Evolutionary conservation across 768 basidiomycete genomes (phyloP).

Genomic region (Macrolepiota albuminosa): DNA sequence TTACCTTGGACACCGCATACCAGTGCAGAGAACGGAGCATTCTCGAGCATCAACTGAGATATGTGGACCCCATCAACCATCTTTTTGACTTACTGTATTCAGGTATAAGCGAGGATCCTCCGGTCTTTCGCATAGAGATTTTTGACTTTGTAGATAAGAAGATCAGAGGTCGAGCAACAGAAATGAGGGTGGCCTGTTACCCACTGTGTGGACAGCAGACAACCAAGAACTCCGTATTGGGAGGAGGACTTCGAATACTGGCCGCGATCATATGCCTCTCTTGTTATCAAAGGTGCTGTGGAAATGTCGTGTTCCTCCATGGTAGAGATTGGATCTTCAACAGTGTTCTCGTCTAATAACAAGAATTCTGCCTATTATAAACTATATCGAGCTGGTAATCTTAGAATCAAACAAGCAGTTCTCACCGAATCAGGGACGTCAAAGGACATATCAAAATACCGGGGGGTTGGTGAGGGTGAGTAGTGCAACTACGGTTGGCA

Average conservation of each 20-base stretch:
- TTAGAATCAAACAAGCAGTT: too few species aligned
- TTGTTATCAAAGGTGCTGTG: constrained; percentile 50
- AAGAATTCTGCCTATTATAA: constrained; percentile 10
- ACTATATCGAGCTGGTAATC: not conserved
- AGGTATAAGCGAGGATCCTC: constrained; percentile 55
- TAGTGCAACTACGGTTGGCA: not conserved
- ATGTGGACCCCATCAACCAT: not conserved
- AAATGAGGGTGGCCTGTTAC: constrained; percentile 7
- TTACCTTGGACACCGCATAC: constrained; percentile 72
- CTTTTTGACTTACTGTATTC: constrained; percentile 48
- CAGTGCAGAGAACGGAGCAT: constrained; percentile 70
- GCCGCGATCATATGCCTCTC: constrained; percentile 39
- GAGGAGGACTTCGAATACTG: constrained; percentile 26
- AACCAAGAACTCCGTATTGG: constrained; percentile 65
- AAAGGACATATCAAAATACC: not conserved
- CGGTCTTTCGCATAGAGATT: constrained; percentile 16
- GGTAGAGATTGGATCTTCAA: not conserved
- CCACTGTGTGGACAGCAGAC: constrained; percentile 41
- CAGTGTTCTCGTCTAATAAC: constrained; percentile 7
- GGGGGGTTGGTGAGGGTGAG: too few species aligned
- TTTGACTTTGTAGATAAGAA: constrained; percentile 23
- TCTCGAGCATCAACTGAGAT: constrained; percentile 32
- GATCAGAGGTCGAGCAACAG: not conserved
- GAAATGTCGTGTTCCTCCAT: constrained; percentile 28
- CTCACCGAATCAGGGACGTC: not conserved